A percentile compares a stretch with the other conserved stretches of the same genome.
Evolutionary conservation across 1,139 yeast genomes (phyloP).

Genomic region (Martiniozyma asiatica): DNA sequence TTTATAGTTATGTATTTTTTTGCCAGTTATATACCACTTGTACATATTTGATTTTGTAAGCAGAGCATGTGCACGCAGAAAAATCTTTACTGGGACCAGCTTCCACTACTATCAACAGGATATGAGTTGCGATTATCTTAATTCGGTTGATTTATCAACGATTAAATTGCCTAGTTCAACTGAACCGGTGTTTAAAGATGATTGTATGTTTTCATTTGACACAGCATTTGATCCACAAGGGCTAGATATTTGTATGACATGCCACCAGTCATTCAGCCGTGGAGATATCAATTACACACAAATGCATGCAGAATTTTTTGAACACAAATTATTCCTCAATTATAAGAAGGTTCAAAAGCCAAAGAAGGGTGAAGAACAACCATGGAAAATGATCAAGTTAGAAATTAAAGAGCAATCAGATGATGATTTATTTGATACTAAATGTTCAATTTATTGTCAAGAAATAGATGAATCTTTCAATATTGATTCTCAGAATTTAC

Average conservation of each 20-base stretch:
- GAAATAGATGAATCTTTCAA: slow-evolving; percentile 19
- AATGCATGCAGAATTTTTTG: slow-evolving; percentile 37
- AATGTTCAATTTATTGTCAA: slow-evolving; percentile 33
- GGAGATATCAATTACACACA: slow-evolving; percentile 40
- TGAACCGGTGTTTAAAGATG: slow-evolving; percentile 56
- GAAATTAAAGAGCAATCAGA: slow-evolving; percentile 64
- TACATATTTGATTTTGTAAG: slow-evolving; percentile 4
- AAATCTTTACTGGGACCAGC: too few relatives aligned
- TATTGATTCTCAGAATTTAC: slow-evolving; percentile 14
- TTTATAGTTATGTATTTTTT: too few relatives aligned
- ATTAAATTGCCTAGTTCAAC: slow-evolving; percentile 11
- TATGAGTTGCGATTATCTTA: too few relatives aligned
- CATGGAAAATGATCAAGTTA: slow-evolving; percentile 54
- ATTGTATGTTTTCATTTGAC: slow-evolving; percentile 72
- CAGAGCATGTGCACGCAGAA: too few relatives aligned
- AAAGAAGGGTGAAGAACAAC: slow-evolving; percentile 25
- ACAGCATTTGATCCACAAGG: slow-evolving; percentile 56
- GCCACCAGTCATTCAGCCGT: slow-evolving; percentile 53
- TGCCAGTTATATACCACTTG: too few relatives aligned
- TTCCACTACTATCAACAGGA: too few relatives aligned
- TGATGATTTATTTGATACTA: slow-evolving; percentile 51
- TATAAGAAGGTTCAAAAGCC: slow-evolving; percentile 38
- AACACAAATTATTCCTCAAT: slow-evolving; percentile 47
- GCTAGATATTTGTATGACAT: slow-evolving; percentile 57
- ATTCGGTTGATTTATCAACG: slow-evolving; percentile 8